A percentile compares a stretch with the other conserved stretches of the same genome.
phyloP scores from a whole-genome alignment of 441 rosid genomes.

The Omphalea diandra region DNA sequence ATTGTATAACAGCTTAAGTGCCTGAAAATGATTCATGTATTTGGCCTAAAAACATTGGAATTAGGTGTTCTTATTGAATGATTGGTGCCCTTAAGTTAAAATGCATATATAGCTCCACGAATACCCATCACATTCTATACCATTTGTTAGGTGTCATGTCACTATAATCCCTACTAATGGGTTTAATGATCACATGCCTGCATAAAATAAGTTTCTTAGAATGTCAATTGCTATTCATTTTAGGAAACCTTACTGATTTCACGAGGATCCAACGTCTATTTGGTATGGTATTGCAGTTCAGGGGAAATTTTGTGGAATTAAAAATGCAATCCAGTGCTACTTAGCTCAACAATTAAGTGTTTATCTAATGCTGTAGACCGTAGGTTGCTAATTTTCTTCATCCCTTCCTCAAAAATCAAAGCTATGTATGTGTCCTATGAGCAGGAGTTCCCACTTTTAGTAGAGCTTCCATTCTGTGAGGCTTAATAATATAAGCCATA shows the following conservation, averaged over 20 bases:
- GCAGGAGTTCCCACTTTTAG: neutral
- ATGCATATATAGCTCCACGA: neutral
- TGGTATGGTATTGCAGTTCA: neutral
- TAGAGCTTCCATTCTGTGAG: neutral
- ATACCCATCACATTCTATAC: too few species aligned
- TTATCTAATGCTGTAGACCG: too few species aligned
- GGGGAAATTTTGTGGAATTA: too few species aligned
- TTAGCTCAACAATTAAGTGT: too few species aligned
- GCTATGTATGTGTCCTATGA: too few species aligned
- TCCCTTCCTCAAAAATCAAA: too few species aligned
- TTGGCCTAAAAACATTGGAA: neutral
- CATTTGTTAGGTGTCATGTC: constrained; percentile 12
- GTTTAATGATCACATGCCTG: constrained; percentile 18
- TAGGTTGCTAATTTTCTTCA: too few species aligned
- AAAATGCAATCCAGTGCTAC: too few species aligned
- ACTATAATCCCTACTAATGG: neutral
- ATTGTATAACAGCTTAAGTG: too few species aligned
- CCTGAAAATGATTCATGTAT: neutral
- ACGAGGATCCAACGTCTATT: constrained; percentile 16
- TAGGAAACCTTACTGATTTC: neutral
- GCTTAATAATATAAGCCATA: neutral
- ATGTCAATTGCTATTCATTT: constrained; percentile 7
- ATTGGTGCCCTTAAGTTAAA: neutral
- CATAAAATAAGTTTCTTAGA: constrained; percentile 7
- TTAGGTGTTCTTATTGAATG: neutral